Conservation (phyloP, 2,329 filamentous ascomycete genomes). For the Cladorrhinum sp. region DNA sequence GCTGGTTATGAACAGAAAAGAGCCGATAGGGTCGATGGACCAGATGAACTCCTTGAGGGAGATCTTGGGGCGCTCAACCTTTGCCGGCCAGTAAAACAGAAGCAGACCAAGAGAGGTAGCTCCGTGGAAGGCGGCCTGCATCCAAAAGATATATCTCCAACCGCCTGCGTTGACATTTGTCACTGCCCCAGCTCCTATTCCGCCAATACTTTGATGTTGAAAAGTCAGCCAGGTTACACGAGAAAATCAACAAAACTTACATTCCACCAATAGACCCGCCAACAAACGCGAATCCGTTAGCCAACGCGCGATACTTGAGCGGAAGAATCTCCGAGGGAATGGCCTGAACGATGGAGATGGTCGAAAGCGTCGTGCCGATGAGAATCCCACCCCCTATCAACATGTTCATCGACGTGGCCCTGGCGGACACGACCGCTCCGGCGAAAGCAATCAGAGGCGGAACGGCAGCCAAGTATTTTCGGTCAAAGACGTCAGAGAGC, state of each 20-base stretch:
- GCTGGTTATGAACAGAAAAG: conserved; percentile 41
- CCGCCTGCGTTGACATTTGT: conserved; percentile 45
- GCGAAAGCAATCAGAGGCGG: conserved; percentile 53
- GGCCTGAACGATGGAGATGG: conserved; percentile 53
- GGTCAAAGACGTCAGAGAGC: conserved; percentile 54
- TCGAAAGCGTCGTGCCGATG: conserved; percentile 53
- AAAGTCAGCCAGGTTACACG: not conserved
- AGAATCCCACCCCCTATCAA: conserved; percentile 56
- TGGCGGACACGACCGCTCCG: conserved; percentile 53
- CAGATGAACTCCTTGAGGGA: conserved; percentile 40
- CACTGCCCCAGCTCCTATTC: conserved; percentile 49
- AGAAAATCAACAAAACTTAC: conserved; percentile 38
- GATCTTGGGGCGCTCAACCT: conserved; percentile 39
- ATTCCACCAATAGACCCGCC: conserved; percentile 50
- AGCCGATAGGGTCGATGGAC: conserved; percentile 48
- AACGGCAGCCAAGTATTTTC: conserved; percentile 50
- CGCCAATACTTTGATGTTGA: conserved; percentile 37
- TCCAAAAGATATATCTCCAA: conserved; percentile 59
- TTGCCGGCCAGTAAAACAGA: conserved; percentile 45
- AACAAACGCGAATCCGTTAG: conserved; percentile 51
- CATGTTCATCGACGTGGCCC: conserved; percentile 53
- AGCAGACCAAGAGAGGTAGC: conserved; percentile 46
- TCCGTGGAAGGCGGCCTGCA: conserved; percentile 53
- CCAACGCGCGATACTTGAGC: conserved; percentile 53
- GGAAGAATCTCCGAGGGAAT: conserved; percentile 57